Percentiles rank a stretch among this genome's conserved stretches.
Conservation (phyloP, 306 rosid species). For the Trifolium repens region DNA sequence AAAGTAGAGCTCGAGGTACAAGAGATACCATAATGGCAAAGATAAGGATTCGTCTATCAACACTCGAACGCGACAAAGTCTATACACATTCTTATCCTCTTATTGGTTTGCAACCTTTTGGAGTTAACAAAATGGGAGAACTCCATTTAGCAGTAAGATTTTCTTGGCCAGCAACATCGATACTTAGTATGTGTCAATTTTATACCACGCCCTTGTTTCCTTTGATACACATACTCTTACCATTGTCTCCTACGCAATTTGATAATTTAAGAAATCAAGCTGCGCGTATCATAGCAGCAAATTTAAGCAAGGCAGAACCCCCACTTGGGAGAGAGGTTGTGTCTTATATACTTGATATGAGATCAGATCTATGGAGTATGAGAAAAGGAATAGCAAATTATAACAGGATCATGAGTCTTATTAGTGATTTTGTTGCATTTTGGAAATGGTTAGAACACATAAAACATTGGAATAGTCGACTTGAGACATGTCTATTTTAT, state of each 20-base stretch:
- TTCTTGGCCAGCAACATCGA: conserved; percentile 37
- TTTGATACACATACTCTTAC: conserved; percentile 45
- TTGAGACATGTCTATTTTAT: conserved; percentile 29
- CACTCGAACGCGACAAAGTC: conserved; percentile 40
- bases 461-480: conserved; percentile 42
- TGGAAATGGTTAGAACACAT: conserved; percentile 48
- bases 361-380: conserved; percentile 55
- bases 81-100: conserved; percentile 59
- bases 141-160: conserved; percentile 59
- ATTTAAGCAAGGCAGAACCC: conserved; percentile 51
- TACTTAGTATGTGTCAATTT: conserved; percentile 21
- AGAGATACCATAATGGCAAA: conserved; percentile 51
- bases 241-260: conserved; percentile 43
- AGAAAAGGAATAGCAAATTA: conserved; percentile 50
- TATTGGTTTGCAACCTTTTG: conserved; percentile 45
- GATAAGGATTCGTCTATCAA: conserved; percentile 54
- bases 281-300: conserved; percentile 21
- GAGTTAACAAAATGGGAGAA: conserved; percentile 60
- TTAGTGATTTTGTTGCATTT: conserved; percentile 25
- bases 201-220: conserved; percentile 49
- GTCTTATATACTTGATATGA: conserved; percentile 43
- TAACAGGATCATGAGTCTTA: conserved; percentile 37
- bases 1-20: conserved; percentile 32
- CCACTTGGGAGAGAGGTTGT: conserved; percentile 50
- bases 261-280: conserved; percentile 52